These are phyloP conservation scores for Alternaria novae-zelandiae DNA, from an alignment of 2,329 filamentous ascomycete genomes.

Conservation along the genomic window DNA sequence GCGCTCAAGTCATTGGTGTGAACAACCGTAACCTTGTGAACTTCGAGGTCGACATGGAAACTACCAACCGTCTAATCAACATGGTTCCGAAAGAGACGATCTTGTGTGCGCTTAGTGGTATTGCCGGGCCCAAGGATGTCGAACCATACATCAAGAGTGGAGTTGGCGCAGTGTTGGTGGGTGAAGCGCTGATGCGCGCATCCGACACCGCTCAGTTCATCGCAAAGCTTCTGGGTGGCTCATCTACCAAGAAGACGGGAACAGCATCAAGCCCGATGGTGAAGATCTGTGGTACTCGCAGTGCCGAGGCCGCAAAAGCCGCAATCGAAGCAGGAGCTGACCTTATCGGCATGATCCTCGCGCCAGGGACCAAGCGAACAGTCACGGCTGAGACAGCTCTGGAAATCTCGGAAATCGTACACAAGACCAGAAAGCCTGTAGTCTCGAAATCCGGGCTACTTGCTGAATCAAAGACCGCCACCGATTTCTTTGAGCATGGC, in stretches of 20 bases:
- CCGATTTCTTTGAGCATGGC: slow-evolving; percentile 75
- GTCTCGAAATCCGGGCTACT: slow-evolving; percentile 28
- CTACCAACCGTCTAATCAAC: slow-evolving; percentile 84
- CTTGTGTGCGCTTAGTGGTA: slow-evolving; percentile 92
- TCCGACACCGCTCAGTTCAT: slow-evolving; percentile 84
- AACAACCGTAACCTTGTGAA: slow-evolving; percentile 97
- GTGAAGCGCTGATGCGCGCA: slow-evolving; percentile 94
- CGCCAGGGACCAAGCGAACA: slow-evolving; percentile 78
- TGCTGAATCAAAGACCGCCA: slow-evolving; percentile 48
- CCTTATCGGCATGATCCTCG: slow-evolving; percentile 90
- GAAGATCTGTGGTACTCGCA: slow-evolving; percentile 94
- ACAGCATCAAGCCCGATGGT: slow-evolving; percentile 63
- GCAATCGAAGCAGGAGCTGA: slow-evolving; percentile 90
- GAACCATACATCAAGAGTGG: slow-evolving; percentile 85
- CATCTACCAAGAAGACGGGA: slow-evolving; percentile 24
- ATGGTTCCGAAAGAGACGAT: slow-evolving; percentile 86
- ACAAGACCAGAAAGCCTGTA: slow-evolving; percentile 55
- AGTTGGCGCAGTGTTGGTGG: slow-evolving; percentile 90
- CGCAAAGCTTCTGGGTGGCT: slow-evolving; percentile 74
- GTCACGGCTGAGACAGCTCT: slow-evolving; percentile 80
- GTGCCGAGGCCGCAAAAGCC: slow-evolving; percentile 76
- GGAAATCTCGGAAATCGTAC: slow-evolving; percentile 80
- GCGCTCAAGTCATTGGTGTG: slow-evolving; percentile 90
- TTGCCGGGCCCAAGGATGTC: slow-evolving; percentile 87
- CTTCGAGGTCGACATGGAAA: slow-evolving; percentile 95